Conservation (phyloP, 495 filamentous ascomycete species). For the Ramalina intermedia region DNA sequence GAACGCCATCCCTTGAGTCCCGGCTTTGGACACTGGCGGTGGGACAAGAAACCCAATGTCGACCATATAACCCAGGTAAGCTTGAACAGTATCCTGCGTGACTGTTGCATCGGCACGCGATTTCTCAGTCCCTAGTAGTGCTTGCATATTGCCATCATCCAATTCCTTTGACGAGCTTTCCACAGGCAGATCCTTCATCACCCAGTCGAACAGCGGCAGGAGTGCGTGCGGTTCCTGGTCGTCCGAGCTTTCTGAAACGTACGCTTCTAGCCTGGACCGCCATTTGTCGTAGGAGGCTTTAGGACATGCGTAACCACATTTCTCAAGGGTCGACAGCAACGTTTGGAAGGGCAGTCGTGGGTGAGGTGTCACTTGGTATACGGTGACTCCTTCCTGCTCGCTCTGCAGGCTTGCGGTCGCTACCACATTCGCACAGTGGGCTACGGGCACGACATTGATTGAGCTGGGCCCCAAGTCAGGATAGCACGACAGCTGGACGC, state of each 20-base stretch:
- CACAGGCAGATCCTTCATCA: slow-evolving; percentile 60
- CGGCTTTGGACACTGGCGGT: slow-evolving; percentile 25
- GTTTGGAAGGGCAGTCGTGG: slow-evolving; percentile 68
- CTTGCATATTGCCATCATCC: slow-evolving; percentile 57
- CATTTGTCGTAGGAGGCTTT: slow-evolving; percentile 38
- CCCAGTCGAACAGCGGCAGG: slow-evolving; percentile 77
- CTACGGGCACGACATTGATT: slow-evolving; percentile 81
- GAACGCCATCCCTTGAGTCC: slow-evolving; percentile 28
- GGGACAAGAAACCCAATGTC: slow-evolving; percentile 52
- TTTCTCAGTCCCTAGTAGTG: slow-evolving; percentile 49
- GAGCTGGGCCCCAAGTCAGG: slow-evolving; percentile 68
- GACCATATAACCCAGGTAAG: slow-evolving; percentile 60
- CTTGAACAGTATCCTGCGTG: slow-evolving; percentile 51
- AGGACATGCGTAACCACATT: slow-evolving; percentile 58
- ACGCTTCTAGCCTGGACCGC: slow-evolving; percentile 40
- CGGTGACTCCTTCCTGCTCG: slow-evolving; percentile 30
- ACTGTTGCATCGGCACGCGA: slow-evolving; percentile 30
- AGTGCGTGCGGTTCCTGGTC: slow-evolving; percentile 15
- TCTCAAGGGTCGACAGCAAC: slow-evolving; percentile 55
- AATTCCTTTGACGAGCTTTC: slow-evolving; percentile 69
- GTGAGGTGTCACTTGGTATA: slow-evolving; percentile 68
- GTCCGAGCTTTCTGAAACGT: slow-evolving; percentile 43
- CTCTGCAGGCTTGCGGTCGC: slow-evolving; percentile 51
- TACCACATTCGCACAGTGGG: slow-evolving; percentile 67
- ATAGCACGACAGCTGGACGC: slow-evolving; percentile 57